Conservation (phyloP, 2,329 filamentous ascomycete species). For the Truncatella angustata region DNA sequence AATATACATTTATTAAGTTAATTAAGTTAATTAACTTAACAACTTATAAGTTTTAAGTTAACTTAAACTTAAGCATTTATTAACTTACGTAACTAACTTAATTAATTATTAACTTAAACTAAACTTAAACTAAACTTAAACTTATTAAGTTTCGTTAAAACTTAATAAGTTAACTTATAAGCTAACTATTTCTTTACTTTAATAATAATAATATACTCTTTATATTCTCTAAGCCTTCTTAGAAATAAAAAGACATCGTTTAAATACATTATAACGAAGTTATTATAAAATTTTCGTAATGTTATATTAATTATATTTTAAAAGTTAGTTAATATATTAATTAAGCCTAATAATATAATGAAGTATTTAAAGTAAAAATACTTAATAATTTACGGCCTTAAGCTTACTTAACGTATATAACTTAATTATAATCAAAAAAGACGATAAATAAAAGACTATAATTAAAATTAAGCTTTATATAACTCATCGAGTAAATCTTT, state of each 20-base stretch:
- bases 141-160: too few species aligned
- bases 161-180: too few species aligned
- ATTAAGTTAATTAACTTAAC: too few species aligned
- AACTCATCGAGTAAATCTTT: neutral
- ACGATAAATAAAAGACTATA: neutral
- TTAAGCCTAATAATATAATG: constrained; percentile 25
- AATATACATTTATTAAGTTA: too few species aligned
- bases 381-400: constrained; percentile 15
- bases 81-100: too few species aligned
- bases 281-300: constrained; percentile 4
- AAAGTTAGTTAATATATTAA: constrained; percentile 13
- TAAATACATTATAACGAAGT: constrained; percentile 13
- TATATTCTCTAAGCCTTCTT: constrained; percentile 19
- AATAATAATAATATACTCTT: constrained; percentile 21
- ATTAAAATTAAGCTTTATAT: neutral
- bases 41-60: too few species aligned
- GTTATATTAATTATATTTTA: constrained; percentile 16
- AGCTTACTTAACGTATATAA: constrained; percentile 13
- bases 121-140: too few species aligned
- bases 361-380: constrained; percentile 25
- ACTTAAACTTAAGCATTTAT: too few species aligned
- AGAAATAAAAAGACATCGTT: constrained; percentile 25
- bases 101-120: too few species aligned
- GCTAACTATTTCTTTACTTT: too few species aligned
- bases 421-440: neutral